These are phyloP conservation scores for Angophora floribunda DNA, from an alignment of 345 rosid genomes.

Conservation along the genomic window DNA sequence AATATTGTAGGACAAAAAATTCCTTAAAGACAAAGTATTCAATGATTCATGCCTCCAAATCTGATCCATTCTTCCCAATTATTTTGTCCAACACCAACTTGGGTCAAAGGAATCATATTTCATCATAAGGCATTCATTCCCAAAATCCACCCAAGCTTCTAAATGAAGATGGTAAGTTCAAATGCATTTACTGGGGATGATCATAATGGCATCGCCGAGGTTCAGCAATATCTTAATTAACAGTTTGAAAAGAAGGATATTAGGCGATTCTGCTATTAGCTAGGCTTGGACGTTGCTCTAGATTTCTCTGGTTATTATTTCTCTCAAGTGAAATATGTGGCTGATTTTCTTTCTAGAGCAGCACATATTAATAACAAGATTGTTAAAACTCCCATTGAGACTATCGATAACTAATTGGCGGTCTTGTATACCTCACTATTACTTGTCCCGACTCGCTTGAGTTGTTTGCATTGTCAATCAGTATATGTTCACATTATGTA, in stretches of 20 bases:
- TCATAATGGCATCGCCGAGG: background rate
- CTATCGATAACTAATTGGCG: background rate
- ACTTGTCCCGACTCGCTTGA: background rate
- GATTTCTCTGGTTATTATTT: background rate
- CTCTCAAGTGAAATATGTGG: background rate
- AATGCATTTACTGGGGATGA: accelerated
- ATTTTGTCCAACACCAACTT: background rate
- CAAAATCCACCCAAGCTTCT: background rate
- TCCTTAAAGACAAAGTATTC: too few relatives aligned
- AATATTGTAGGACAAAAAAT: too few relatives aligned
- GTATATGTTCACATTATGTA: accelerated
- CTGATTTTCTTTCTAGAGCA: background rate
- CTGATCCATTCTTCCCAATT: too few relatives aligned
- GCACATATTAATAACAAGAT: background rate
- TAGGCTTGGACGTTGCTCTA: background rate
- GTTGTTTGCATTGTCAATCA: too few relatives aligned
- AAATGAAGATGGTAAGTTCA: background rate
- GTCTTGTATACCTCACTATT: background rate
- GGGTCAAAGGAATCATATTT: background rate
- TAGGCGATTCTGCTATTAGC: background rate
- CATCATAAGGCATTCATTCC: background rate
- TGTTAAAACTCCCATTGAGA: background rate
- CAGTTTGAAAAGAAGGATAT: background rate
- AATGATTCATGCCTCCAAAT: too few relatives aligned
- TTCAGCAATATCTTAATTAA: background rate